Percentiles rank a stretch among this genome's conserved stretches.
phyloP scores from a whole-genome alignment of 306 rosid genomes.

The Boehmeria nivea region DNA sequence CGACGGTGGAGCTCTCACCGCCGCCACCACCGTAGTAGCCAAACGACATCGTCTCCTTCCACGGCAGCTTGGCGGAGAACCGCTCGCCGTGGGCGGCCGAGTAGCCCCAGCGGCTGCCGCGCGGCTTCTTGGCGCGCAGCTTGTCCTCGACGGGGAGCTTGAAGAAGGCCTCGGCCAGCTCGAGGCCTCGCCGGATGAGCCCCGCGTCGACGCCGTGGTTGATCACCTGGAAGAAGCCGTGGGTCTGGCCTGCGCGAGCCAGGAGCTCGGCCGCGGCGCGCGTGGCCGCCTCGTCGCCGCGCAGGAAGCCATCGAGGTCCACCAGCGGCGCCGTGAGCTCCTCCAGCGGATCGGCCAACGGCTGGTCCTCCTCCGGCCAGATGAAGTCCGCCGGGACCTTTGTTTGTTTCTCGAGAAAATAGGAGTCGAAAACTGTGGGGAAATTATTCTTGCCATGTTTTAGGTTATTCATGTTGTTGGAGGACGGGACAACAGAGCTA shows the following conservation, averaged over 20 bases:
- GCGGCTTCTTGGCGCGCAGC: slow-evolving; percentile 15
- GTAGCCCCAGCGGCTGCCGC: slow-evolving; percentile 45
- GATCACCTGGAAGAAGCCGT: slow-evolving; percentile 72
- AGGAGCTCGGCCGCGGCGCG: slow-evolving; percentile 32
- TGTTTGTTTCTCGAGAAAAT: slow-evolving; percentile 14
- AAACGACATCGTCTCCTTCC: slow-evolving; percentile 85
- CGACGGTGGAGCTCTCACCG: slow-evolving; percentile 14
- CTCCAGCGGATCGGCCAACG: slow-evolving; percentile 5
- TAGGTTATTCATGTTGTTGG: no score
- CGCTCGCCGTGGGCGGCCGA: slow-evolving; percentile 72
- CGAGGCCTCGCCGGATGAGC: slow-evolving; percentile 35
- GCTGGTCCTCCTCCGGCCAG: slow-evolving; percentile 52
- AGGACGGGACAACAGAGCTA: no score
- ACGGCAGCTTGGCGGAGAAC: slow-evolving; percentile 57
- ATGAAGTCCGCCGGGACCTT: slow-evolving; percentile 38
- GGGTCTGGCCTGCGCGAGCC: slow-evolving; percentile 42
- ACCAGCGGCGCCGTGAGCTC: slow-evolving; percentile 47
- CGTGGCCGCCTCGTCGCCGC: slow-evolving; percentile 40
- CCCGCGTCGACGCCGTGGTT: slow-evolving; percentile 54
- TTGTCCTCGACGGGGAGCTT: slow-evolving; percentile 43
- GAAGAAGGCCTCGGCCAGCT: slow-evolving; percentile 42
- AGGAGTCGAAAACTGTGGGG: no score
- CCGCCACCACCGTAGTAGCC: slow-evolving; percentile 29
- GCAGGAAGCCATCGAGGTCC: slow-evolving; percentile 52
- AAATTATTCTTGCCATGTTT: no score